These are phyloP conservation scores for Xylaria bambusicola DNA, from an alignment of 495 filamentous ascomycete genomes.

Conservation along the genomic window DNA sequence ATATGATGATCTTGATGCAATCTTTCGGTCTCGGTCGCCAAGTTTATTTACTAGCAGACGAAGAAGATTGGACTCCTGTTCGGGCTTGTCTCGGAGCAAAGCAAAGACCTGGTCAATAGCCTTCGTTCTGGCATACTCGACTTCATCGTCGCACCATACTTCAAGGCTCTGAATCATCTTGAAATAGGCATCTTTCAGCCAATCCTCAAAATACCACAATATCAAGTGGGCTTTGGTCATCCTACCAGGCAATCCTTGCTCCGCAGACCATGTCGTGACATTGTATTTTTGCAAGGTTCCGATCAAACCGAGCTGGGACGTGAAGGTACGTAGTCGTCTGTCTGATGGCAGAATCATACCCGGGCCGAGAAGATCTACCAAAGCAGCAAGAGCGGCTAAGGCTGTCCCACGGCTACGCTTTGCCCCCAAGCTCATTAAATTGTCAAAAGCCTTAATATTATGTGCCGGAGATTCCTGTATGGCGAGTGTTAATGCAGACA, in stretches of 20 bases:
- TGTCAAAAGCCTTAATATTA: constrained; percentile 84
- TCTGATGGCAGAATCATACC: constrained; percentile 81
- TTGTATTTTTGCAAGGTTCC: constrained; percentile 61
- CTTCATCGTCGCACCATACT: constrained; percentile 87
- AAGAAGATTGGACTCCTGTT: constrained; percentile 93
- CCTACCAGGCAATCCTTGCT: constrained; percentile 66
- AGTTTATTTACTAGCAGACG: constrained; percentile 93
- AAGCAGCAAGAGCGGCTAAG: constrained; percentile 82
- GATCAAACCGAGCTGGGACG: constrained; percentile 75
- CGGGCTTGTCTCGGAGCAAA: constrained; percentile 89
- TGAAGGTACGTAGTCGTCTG: constrained; percentile 76
- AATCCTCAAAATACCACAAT: constrained; percentile 91
- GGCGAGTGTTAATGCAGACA: constrained; percentile 88
- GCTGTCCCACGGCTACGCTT: constrained; percentile 94
- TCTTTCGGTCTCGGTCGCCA: constrained; percentile 90
- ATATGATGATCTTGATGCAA: constrained; percentile 88
- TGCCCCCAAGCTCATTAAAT: constrained; percentile 71
- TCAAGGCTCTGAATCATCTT: constrained; percentile 88
- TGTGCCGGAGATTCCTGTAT: constrained; percentile 96
- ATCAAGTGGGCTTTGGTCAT: constrained; percentile 76
- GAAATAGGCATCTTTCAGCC: constrained; percentile 89
- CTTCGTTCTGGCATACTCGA: constrained; percentile 83
- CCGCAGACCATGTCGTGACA: constrained; percentile 61
- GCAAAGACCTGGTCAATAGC: constrained; percentile 88
- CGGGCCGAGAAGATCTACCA: constrained; percentile 91